Conservation (phyloP, 139 green algal genomes). For the Penium margaritaceum region DNA sequence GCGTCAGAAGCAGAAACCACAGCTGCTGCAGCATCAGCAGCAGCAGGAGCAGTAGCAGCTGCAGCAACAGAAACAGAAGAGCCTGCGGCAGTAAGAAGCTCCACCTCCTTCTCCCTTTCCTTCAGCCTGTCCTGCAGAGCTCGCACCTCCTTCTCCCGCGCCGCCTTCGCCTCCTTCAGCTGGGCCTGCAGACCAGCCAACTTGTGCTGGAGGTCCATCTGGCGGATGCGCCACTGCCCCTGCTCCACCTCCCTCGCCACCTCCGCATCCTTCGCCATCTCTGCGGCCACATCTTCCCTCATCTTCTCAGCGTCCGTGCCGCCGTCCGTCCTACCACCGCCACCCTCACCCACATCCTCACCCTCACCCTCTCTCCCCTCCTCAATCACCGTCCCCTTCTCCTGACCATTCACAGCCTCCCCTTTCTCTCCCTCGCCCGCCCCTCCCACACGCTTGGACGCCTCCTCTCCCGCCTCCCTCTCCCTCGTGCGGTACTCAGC, state of each 20-base stretch:
- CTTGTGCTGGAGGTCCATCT: constrained; percentile 13
- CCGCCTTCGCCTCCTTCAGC: too few relatives aligned
- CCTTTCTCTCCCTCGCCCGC: neutral
- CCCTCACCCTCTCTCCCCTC: too few relatives aligned
- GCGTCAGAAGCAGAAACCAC: too few relatives aligned
- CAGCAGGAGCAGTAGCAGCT: too few relatives aligned
- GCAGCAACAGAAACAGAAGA: too few relatives aligned
- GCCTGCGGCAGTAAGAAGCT: too few relatives aligned
- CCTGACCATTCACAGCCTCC: neutral
- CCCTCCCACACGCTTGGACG: neutral
- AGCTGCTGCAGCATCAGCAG: too few relatives aligned
- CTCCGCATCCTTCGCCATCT: neutral
- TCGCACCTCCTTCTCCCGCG: too few relatives aligned
- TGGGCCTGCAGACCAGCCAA: too few relatives aligned
- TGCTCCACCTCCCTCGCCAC: neutral
- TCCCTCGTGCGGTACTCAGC: neutral
- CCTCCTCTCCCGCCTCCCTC: neutral
- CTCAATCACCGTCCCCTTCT: too few relatives aligned
- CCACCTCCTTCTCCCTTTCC: too few relatives aligned
- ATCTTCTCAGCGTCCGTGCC: neutral
- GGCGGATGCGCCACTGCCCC: neutral
- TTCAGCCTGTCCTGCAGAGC: too few relatives aligned
- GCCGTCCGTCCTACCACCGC: neutral
- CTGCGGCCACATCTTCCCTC: neutral
- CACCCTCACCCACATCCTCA: neutral